phyloP scores from a whole-genome alignment of 2,329 filamentous ascomycete genomes.

The Neopestalotiopsis sp. region DNA sequence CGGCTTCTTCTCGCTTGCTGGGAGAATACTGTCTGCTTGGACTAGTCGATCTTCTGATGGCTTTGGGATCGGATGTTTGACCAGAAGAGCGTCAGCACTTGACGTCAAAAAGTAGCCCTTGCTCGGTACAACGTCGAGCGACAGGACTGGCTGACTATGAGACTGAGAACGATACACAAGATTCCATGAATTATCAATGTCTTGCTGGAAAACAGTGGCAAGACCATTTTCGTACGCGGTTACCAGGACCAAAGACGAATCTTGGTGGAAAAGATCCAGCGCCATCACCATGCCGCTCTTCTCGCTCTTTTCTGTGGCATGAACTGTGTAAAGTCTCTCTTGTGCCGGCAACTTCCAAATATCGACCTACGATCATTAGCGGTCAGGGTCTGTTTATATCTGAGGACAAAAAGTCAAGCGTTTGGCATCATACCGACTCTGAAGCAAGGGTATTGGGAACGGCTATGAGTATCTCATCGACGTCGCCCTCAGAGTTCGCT shows the following conservation, averaged over 20 bases:
- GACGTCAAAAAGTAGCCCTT: slow-evolving; percentile 75
- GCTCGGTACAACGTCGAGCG: slow-evolving; percentile 61
- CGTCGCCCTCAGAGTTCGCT: slow-evolving; percentile 33
- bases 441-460: slow-evolving; percentile 80
- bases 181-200: slow-evolving; percentile 47
- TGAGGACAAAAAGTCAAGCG: neutral
- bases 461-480: slow-evolving; percentile 67
- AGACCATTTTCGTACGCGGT: slow-evolving; percentile 88
- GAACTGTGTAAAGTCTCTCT: slow-evolving; percentile 64
- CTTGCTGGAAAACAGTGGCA: slow-evolving; percentile 67
- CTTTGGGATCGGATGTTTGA: slow-evolving; percentile 71
- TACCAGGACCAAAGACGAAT: slow-evolving; percentile 62
- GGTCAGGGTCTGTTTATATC: neutral
- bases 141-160: slow-evolving; percentile 83
- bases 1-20: neutral
- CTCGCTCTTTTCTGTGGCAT: slow-evolving; percentile 42
- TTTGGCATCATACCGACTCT: slow-evolving; percentile 61
- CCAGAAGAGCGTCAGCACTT: slow-evolving; percentile 79
- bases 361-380: slow-evolving; percentile 61
- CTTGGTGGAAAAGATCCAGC: slow-evolving; percentile 62
- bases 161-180: slow-evolving; percentile 67
- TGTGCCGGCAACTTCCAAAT: slow-evolving; percentile 83
- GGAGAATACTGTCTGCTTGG: neutral
- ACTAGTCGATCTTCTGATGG: neutral
- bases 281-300: slow-evolving; percentile 89